Evolutionary conservation across 176 grass and related monocot genomes (phyloP), one percentile per base, ranked within the genome.

Genomic region (Ensete ventricosum): DNA sequence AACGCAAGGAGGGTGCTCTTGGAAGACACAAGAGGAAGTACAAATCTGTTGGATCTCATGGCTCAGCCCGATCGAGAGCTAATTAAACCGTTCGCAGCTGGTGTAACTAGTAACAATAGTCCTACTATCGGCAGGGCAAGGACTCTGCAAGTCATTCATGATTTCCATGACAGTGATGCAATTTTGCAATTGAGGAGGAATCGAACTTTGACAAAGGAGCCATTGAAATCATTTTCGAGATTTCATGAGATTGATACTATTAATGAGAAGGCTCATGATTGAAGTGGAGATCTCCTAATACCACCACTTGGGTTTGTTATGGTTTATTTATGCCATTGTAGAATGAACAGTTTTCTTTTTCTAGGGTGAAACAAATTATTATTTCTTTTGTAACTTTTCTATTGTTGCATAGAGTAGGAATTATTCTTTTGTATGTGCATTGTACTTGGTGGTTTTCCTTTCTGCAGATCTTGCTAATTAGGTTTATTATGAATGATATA

Each of bases 391-490:
- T 69, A 13, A 14, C 43, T 69, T 14, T 0, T n/a, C 43, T 69
- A 3, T 17, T 50, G 50, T 50, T 69, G 67, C 14, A 69, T 43
- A 50, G 14, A 8, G 4, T 69, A 69, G 8, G n/a, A 43, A 19
- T 69, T 19, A 50, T 20, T 69, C 16, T 69, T 69, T 10, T 69
- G 34, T 70, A 51, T 70, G 48, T 70, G 65, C 65, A 50, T 70
- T 52, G 1, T 70, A 19, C 9, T 70, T 51, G 13, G 0, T 13
- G 11, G 3, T 9, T 67, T 67, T 67, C 8, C 23, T 14, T 14
- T 22, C 25, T 14, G 14, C 64, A 67, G 12, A 29, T 67, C 16
- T 60, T n/a, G 16, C 57, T 19, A n/a, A 19, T 60, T 60, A 20
- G 9, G 3, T 60, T n/a, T 8, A n/a, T 60, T 1, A 60, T 43